A percentile compares a stretch with the other conserved stretches of the same genome.
phyloP scores from a whole-genome alignment of 495 filamentous ascomycete species.

The Aspergillus bertholletiae region DNA sequence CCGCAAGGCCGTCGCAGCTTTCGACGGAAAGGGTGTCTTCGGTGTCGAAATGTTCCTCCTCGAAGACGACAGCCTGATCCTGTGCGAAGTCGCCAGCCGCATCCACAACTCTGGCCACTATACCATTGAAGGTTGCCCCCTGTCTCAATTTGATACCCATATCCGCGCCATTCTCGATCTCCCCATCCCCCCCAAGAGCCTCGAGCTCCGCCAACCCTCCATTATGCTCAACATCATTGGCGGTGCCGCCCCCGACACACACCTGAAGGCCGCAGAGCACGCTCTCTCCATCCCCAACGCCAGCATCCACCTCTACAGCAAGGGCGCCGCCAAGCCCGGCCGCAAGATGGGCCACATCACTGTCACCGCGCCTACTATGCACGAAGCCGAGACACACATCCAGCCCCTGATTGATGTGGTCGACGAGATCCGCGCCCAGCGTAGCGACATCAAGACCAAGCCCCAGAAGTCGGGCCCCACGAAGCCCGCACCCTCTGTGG shows the following conservation, averaged over 20 bases:
- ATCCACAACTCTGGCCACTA: conserved; percentile 97
- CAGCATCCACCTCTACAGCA: conserved; percentile 86
- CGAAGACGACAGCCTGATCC: conserved; percentile 65
- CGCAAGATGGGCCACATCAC: conserved; percentile 97
- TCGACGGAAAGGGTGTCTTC: conserved; percentile 89
- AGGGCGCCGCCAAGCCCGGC: conserved; percentile 75
- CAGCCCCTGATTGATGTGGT: conserved; percentile 60
- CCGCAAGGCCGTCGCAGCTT: conserved; percentile 68
- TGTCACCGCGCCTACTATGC: conserved; percentile 63
- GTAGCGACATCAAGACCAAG: conserved; percentile 45
- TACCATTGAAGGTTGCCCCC: conserved; percentile 87
- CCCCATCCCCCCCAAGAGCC: conserved; percentile 59
- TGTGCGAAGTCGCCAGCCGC: conserved; percentile 94
- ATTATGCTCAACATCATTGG: conserved; percentile 99
- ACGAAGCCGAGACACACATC: conserved; percentile 68
- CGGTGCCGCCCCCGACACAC: conserved; percentile 64
- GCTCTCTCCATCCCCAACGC: conserved; percentile 61
- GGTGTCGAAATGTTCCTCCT: conserved; percentile 96
- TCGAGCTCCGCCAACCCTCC: conserved; percentile 59
- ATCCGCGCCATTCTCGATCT: conserved; percentile 80
- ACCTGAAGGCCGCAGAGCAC: conserved; percentile 60
- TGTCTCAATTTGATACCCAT: conserved; percentile 92
- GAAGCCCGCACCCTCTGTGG: conserved; percentile 58
- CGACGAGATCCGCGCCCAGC: conserved; percentile 61
- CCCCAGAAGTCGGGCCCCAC: conserved; percentile 26